Conservation (phyloP, 345 rosid genomes). For the Carallia pectinifolia region DNA sequence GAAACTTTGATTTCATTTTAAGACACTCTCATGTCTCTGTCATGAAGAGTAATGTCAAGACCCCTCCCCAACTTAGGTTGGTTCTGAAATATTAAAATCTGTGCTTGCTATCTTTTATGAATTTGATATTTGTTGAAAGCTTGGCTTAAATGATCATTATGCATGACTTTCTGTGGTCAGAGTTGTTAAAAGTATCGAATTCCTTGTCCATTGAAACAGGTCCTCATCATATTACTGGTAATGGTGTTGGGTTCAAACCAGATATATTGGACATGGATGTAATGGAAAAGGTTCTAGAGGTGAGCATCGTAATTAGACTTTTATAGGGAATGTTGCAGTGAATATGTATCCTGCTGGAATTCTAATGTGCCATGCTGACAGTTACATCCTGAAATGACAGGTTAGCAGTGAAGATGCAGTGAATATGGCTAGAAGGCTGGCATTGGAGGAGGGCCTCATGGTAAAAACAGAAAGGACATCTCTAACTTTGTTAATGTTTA, state of each 20-base stretch:
- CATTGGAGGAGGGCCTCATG: conserved; percentile 93
- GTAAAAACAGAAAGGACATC: conserved; percentile 34
- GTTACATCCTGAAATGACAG: conserved; percentile 34
- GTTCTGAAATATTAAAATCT: neutral
- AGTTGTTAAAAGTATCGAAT: conserved; percentile 3
- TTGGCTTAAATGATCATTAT: neutral
- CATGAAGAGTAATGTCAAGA: neutral
- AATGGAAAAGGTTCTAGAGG: conserved; percentile 93
- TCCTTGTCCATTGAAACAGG: conserved; percentile 41
- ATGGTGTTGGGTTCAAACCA: conserved; percentile 96
- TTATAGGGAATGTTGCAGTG: neutral
- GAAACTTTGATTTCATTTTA: neutral
- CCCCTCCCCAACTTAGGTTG: neutral
- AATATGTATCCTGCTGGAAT: neutral
- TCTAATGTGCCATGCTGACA: conserved; percentile 10
- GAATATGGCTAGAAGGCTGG: conserved; percentile 90
- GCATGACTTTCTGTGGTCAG: neutral
- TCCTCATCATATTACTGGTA: conserved; percentile 94
- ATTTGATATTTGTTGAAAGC: neutral
- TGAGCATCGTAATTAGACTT: conserved; percentile 5
- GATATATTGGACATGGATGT: conserved; percentile 92
- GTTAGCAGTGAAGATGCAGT: conserved; percentile 89
- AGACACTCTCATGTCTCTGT: too few relatives aligned
- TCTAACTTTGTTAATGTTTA: too few relatives aligned
- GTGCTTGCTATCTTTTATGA: neutral